These are phyloP conservation scores for Rubia balearica DNA, from an alignment of 305 asterid species.

Conservation along the genomic window DNA sequence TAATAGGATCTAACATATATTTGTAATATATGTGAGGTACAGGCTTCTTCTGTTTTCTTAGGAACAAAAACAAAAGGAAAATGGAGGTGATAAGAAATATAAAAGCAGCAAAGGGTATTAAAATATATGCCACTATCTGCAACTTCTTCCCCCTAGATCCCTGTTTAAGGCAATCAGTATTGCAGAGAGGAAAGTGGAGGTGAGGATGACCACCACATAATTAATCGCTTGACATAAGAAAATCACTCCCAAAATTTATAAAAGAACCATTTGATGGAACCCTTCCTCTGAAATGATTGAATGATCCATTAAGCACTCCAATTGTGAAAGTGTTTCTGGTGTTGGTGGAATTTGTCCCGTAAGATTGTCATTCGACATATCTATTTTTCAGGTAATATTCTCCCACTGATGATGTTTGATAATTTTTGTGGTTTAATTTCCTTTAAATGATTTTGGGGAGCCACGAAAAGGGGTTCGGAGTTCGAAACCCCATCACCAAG, in stretches of 20 bases:
- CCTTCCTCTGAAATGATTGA: slow-evolving; percentile 3
- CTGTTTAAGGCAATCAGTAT: background rate
- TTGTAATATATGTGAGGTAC: too few relatives aligned
- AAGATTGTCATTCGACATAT: slow-evolving; percentile 16
- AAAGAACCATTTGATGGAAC: slow-evolving; percentile 4
- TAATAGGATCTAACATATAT: too few relatives aligned
- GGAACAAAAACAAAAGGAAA: background rate
- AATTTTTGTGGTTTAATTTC: too few relatives aligned
- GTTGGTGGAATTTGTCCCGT: slow-evolving; percentile 26
- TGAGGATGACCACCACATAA: slow-evolving; percentile 5
- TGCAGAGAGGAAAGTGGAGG: background rate
- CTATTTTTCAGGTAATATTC: too few relatives aligned
- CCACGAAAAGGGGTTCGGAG: too few relatives aligned
- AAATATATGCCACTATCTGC: background rate
- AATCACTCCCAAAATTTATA: background rate
- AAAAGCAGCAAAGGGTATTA: background rate
- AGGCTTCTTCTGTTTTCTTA: background rate
- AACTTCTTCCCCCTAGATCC: background rate
- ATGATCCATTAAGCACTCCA: slow-evolving; percentile 2
- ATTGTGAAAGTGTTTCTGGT: slow-evolving; percentile 16
- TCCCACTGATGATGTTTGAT: too few relatives aligned
- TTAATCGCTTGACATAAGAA: background rate
- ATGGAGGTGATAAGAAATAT: background rate
- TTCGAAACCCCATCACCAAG: too few relatives aligned
- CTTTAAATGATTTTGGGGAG: too few relatives aligned